phyloP scores from a whole-genome alignment of 768 basidiomycete species.

The Hericium coralloides region DNA sequence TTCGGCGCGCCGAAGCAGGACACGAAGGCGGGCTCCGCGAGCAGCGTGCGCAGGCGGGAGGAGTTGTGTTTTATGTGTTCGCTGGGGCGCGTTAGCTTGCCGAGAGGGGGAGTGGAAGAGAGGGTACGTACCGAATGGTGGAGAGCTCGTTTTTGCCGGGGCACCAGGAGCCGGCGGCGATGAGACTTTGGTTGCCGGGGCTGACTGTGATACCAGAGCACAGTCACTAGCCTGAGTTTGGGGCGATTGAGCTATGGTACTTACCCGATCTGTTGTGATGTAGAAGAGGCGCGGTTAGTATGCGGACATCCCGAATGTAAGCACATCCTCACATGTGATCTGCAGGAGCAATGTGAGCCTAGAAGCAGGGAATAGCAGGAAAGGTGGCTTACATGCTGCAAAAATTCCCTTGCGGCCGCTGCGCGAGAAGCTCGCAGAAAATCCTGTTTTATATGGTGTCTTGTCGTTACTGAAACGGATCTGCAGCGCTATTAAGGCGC shows the following conservation, averaged over 20 bases:
- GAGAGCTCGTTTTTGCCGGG: conserved; percentile 73
- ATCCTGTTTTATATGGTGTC: conserved; percentile 85
- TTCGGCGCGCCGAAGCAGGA: conserved; percentile 64
- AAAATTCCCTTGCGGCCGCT: conserved; percentile 88
- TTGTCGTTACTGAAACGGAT: conserved; percentile 89
- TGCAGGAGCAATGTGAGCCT: conserved; percentile 16
- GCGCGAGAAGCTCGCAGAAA: conserved; percentile 81
- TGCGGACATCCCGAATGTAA: not conserved
- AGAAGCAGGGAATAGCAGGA: not conserved
- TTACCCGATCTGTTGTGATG: not conserved
- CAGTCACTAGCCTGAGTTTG: too few species aligned
- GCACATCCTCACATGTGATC: conserved; percentile 50
- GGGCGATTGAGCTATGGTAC: too few species aligned
- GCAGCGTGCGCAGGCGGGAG: conserved; percentile 51
- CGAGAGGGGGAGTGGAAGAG: not conserved
- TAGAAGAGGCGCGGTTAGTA: conserved; percentile 1
- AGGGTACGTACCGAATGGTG: conserved; percentile 47
- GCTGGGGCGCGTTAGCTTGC: conserved; percentile 24
- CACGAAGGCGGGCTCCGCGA: conserved; percentile 66
- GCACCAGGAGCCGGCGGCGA: conserved; percentile 79
- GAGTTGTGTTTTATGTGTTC: conserved; percentile 57
- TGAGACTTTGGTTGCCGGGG: conserved; percentile 54
- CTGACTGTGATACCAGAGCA: conserved; percentile 33
- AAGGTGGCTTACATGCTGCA: conserved; percentile 59
- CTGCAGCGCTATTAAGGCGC: conserved; percentile 25